Evolutionary conservation across 75 land plant genomes (phyloP).

Genomic region (Picea sitchensis): DNA sequence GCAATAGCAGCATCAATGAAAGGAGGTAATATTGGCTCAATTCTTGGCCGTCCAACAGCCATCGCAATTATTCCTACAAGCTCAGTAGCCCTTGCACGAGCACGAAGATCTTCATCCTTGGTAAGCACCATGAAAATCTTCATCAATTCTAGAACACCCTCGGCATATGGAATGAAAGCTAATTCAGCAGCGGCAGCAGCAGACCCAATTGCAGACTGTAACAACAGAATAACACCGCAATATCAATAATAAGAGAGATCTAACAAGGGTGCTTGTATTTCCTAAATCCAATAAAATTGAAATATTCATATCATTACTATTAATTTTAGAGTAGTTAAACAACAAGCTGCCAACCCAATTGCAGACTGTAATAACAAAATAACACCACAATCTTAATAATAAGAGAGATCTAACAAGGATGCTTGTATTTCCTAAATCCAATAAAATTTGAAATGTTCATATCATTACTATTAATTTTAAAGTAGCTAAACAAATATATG

Average conservation of each 20-base stretch:
- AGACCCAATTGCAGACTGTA: slow-evolving; percentile 97
- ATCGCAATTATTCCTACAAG: slow-evolving; percentile 89
- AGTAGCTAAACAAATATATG: neutral
- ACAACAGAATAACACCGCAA: neutral
- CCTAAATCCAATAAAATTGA: neutral
- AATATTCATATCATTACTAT: neutral
- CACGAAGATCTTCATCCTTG: slow-evolving; percentile 83
- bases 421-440: neutral
- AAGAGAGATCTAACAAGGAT: neutral
- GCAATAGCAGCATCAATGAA: slow-evolving; percentile 94
- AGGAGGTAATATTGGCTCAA: slow-evolving; percentile 81
- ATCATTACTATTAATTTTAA: neutral
- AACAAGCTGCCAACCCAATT: slow-evolving; percentile 80
- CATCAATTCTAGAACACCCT: slow-evolving; percentile 76
- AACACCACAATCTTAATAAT: neutral
- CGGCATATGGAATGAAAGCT: slow-evolving; percentile 88
- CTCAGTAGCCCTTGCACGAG: slow-evolving; percentile 95
- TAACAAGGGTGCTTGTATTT: neutral
- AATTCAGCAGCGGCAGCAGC: slow-evolving; percentile 91
- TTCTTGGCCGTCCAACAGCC: slow-evolving; percentile 72
- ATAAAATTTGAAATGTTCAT: neutral
- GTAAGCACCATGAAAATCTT: slow-evolving; percentile 86
- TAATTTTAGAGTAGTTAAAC: neutral
- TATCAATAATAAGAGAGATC: neutral
- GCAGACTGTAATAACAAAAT: slow-evolving; percentile 72